Conservation (phyloP, 2,329 filamentous ascomycete species). For the Aureobasidium sp. region DNA sequence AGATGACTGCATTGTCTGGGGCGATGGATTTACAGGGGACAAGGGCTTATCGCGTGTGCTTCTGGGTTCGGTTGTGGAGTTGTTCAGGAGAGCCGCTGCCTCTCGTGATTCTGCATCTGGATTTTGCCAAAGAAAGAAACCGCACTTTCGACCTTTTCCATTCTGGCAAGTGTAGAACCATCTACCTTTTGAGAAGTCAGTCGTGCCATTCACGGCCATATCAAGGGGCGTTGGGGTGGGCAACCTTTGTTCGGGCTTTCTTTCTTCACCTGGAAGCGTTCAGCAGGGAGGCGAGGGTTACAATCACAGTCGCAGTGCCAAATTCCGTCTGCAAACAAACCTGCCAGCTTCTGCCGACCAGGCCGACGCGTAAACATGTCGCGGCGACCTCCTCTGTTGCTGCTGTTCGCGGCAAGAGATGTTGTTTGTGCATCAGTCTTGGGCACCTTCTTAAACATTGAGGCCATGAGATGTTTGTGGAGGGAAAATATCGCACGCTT, state of each 20-base stretch:
- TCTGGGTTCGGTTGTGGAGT: conserved; percentile 38
- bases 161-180: conserved; percentile 49
- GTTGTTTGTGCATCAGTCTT: background rate
- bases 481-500: background rate
- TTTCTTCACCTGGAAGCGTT: conserved; percentile 50
- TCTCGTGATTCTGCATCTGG: conserved; percentile 41
- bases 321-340: conserved; percentile 26
- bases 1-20: conserved; percentile 5
- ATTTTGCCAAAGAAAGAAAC: conserved; percentile 51
- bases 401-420: background rate
- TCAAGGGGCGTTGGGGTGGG: background rate
- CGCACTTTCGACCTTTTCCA: conserved; percentile 39
- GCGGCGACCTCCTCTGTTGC: conserved; percentile 3
- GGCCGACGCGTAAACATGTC: background rate
- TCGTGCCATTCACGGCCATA: background rate
- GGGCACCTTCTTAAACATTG: conserved; percentile 12
- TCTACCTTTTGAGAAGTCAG: conserved; percentile 26
- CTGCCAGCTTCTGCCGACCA: conserved; percentile 14
- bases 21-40: background rate
- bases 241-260: conserved; percentile 41
- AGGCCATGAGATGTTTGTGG: background rate
- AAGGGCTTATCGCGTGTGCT: background rate
- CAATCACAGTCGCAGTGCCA: conserved; percentile 55
- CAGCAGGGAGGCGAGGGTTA: conserved; percentile 43
- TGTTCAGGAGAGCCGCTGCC: conserved; percentile 37